phyloP scores from a whole-genome alignment of 768 basidiomycete genomes.

The Mycena galericulata region DNA sequence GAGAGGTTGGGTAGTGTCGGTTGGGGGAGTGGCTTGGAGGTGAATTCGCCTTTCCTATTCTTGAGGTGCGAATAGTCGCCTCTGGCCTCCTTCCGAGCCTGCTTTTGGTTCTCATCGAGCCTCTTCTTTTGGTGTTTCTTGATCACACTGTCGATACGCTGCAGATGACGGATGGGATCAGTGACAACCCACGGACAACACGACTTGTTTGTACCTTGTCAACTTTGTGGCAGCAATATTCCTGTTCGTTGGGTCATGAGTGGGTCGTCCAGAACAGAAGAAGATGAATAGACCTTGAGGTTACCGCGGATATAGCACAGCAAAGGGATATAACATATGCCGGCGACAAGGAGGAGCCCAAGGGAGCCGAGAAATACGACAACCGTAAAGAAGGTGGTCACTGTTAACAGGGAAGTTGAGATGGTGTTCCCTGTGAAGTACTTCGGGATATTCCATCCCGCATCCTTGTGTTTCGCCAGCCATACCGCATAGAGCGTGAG shows the following conservation, averaged over 20 bases:
- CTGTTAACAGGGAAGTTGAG: conserved; percentile 85
- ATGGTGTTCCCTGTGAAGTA: conserved; percentile 84
- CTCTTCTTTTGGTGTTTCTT: conserved; percentile 92
- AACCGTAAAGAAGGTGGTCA: conserved; percentile 92
- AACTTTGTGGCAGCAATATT: conserved; percentile 98
- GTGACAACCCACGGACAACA: conserved; percentile 13
- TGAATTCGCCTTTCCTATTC: conserved; percentile 90
- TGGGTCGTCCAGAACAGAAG: not conserved
- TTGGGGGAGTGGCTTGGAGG: conserved; percentile 86
- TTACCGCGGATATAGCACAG: conserved; percentile 97
- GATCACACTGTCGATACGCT: conserved; percentile 95
- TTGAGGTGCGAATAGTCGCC: conserved; percentile 93
- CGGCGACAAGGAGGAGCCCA: conserved; percentile 85
- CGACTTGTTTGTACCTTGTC: conserved; percentile 76
- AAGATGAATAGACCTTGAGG: conserved; percentile 74
- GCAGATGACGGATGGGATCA: conserved; percentile 29
- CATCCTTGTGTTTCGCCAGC: conserved; percentile 52
- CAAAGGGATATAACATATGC: conserved; percentile 91
- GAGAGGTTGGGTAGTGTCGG: conserved; percentile 94
- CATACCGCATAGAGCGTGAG: conserved; percentile 95
- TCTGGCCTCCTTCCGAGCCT: conserved; percentile 91
- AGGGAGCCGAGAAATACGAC: conserved; percentile 88
- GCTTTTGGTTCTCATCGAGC: conserved; percentile 79
- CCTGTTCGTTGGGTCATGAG: conserved; percentile 55
- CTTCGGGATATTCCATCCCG: conserved; percentile 78